phyloP scores from a whole-genome alignment of 495 filamentous ascomycete genomes.

The Bathelium albidoporum region DNA sequence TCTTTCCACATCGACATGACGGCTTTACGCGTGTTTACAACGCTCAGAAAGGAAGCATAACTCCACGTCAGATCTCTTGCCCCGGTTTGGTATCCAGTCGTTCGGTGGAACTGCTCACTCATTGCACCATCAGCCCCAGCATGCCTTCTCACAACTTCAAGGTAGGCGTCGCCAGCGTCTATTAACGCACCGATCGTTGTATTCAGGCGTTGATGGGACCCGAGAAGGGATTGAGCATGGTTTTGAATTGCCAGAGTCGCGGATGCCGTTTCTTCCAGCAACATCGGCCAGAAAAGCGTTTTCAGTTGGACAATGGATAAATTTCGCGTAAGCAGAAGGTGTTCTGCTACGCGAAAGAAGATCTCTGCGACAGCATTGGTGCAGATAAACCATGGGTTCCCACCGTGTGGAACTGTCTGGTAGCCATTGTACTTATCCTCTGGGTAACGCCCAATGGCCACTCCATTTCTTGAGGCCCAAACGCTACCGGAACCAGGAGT shows the following conservation, averaged over 20 bases:
- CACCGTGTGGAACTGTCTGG: constrained; percentile 22
- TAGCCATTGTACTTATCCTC: constrained; percentile 35
- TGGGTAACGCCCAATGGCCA: constrained; percentile 25
- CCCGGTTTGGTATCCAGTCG: constrained; percentile 28
- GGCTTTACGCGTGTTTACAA: constrained; percentile 5
- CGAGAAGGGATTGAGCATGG: constrained; percentile 7
- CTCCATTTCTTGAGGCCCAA: background rate
- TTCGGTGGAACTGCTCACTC: constrained; percentile 33
- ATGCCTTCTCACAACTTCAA: constrained; percentile 30
- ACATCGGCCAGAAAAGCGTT: constrained; percentile 27
- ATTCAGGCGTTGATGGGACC: constrained; percentile 21
- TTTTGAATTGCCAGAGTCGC: constrained; percentile 6
- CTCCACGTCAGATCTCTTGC: constrained; percentile 36
- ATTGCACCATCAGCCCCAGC: constrained; percentile 23
- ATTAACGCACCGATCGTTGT: constrained; percentile 23
- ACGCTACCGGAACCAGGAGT: background rate
- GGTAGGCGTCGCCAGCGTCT: constrained; percentile 27
- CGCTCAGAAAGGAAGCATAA: constrained; percentile 31
- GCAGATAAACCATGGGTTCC: constrained; percentile 37
- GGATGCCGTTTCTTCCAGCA: constrained; percentile 13
- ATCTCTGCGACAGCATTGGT: constrained; percentile 26
- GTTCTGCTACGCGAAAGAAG: constrained; percentile 23
- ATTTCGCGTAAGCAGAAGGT: constrained; percentile 16
- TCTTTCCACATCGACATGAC: background rate
- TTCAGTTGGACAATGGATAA: constrained; percentile 23